Percentiles rank a stretch among this genome's conserved stretches.
These are phyloP conservation scores for Backusella luteola DNA, from an alignment of 192 early-diverging fungal species.

Conservation along the genomic window DNA sequence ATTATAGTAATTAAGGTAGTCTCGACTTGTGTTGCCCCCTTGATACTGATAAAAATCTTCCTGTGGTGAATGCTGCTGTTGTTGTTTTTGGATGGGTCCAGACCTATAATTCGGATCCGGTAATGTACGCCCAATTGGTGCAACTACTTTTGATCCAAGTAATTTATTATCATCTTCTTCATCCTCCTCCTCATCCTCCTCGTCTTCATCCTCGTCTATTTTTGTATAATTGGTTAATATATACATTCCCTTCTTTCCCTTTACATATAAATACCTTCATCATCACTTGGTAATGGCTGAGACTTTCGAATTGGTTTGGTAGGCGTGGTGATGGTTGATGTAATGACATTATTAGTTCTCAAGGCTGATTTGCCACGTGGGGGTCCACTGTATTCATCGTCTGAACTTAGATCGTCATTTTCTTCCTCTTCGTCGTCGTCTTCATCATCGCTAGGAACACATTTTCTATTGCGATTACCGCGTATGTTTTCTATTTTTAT, in stretches of 20 bases:
- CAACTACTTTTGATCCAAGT: not conserved
- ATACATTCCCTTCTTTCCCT: not conserved
- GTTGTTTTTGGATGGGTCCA: not conserved
- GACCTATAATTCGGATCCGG: not conserved
- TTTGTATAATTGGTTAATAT: not conserved
- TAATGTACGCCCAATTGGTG: not conserved
- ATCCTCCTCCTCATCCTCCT: conserved; percentile 16
- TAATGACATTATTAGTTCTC: not conserved
- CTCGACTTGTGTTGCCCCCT: not conserved
- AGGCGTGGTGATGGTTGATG: not conserved
- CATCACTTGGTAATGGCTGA: conserved; percentile 27
- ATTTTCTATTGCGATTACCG: conserved; percentile 18
- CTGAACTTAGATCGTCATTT: conserved; percentile 1
- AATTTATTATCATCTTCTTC: conserved; percentile 4
- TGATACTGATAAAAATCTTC: not conserved
- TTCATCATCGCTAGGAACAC: conserved; percentile 32
- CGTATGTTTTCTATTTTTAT: not conserved
- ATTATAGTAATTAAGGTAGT: not conserved
- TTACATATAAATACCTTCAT: conserved; percentile 12
- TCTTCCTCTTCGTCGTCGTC: conserved; percentile 23
- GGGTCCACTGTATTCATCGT: not conserved
- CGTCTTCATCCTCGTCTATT: conserved; percentile 21
- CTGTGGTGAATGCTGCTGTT: not conserved
- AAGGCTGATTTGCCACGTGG: not conserved
- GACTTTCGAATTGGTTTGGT: conserved; percentile 18